These are phyloP conservation scores for Musa troglodytarum DNA, from an alignment of 176 grass and related monocot genomes.

Conservation along the genomic window DNA sequence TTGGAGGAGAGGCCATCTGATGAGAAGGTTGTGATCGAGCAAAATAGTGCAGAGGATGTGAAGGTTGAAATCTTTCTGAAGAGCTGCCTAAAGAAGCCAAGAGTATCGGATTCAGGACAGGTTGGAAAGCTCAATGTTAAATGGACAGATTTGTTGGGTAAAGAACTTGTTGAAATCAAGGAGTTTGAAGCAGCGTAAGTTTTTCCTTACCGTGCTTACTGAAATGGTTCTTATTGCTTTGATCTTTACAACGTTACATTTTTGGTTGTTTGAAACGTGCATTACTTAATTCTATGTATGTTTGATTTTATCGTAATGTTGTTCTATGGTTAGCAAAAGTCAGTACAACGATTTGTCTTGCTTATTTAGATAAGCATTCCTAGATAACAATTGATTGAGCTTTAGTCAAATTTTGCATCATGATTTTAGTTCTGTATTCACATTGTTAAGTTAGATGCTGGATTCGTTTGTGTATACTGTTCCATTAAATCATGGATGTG, in stretches of 20 bases:
- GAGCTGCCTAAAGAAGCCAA: conserved; percentile 15
- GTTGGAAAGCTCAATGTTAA: conserved; percentile 7
- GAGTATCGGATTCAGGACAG: neutral
- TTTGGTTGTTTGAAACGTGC: neutral
- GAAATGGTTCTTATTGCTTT: neutral
- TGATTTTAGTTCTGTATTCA: no score
- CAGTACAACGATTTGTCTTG: no score
- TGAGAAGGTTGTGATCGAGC: conserved; percentile 12
- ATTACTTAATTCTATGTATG: no score
- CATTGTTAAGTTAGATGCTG: no score
- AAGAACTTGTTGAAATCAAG: conserved; percentile 14
- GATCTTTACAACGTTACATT: neutral
- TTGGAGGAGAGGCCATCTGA: neutral
- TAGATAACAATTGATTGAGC: no score
- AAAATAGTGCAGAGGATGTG: neutral
- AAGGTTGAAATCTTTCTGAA: conserved; percentile 5
- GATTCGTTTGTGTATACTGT: no score
- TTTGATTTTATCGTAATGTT: no score
- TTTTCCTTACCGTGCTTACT: neutral
- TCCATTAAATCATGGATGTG: no score
- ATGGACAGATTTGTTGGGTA: conserved; percentile 16
- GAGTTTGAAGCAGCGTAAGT: conserved; percentile 15
- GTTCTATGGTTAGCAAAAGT: no score
- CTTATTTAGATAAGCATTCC: no score
- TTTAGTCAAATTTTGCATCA: no score